Base-by-base conservation (phyloP, 148 eudicot species). In the Chenopodium suecicum region DNA sequence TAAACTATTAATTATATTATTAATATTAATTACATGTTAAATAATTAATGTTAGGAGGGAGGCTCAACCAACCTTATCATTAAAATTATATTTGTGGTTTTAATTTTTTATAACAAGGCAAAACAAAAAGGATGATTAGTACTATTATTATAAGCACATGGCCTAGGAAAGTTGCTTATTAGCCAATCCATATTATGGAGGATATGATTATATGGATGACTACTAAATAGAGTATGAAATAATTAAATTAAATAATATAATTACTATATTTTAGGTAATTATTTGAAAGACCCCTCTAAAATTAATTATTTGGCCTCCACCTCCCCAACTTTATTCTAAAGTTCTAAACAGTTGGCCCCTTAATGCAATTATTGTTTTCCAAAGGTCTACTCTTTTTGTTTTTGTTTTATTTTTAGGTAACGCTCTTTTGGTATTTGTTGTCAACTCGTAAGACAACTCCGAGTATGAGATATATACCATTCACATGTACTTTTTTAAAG, bases 11-110 rank as follows among this genome's bases (percentile, higher is more conserved):
- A 11, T 50, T 50, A 50, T 50, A 50, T 48, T 48, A 48, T 48
- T 48, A 10, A 9, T 50, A 50, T 50, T 48, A 9, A 48, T 50
- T 56, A 14, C 17, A 56, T 3, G 62, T 56, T 17, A 56, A 56
- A 17, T 52, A 52, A 37, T 81, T 74, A 85, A 74, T 72, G 41
- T 68, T 54, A 50, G 41, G 27, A 23, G 34, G 37, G 78, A 62
- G 78, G 79, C 75, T 81, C 82, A 78, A 78, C 87, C 65, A 85
- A 85, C 80, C 82, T 82, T 85, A 85, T 82, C 77, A 81, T 81
- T 56, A 56, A 14, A 17, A 56, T 79, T 77, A 41, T 73, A 41
- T 56, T 56, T 12, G 48, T 23, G 10, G 79, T 65, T 64, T 67
- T 31, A 31, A 31, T 31, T 31, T 73, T 78, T 78, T 82, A 10